Evolutionary conservation across 331 rosid genomes (phyloP).

Genomic region (Malus hybrid): DNA sequence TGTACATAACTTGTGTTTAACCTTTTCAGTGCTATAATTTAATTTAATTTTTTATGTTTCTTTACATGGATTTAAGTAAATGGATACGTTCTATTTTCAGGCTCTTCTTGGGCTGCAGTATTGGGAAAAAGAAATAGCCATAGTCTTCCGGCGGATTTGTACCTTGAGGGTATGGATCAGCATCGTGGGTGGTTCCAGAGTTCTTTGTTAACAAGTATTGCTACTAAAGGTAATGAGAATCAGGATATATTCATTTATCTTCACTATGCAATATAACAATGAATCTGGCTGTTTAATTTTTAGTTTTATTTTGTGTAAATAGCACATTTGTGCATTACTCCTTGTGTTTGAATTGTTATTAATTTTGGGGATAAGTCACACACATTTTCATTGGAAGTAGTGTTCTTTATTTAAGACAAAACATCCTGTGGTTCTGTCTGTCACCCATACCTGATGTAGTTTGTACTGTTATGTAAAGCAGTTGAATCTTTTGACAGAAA

Average conservation of each 20-base stretch:
- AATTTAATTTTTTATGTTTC: constrained; percentile 6
- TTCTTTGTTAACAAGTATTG: constrained; percentile 84
- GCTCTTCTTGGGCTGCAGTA: constrained; percentile 98
- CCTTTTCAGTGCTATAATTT: constrained; percentile 1
- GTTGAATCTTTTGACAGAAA: background rate
- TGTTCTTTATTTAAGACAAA: background rate
- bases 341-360: background rate
- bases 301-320: background rate
- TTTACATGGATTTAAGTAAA: constrained; percentile 7
- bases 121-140: constrained; percentile 60
- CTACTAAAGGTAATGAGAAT: constrained; percentile 63
- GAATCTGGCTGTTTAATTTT: background rate
- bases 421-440: background rate
- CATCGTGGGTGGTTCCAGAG: constrained; percentile 99
- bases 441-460: background rate
- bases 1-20: constrained; percentile 4
- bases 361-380: background rate
- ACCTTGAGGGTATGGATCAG: constrained; percentile 98
- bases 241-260: background rate
- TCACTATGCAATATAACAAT: background rate
- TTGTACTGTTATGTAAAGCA: background rate
- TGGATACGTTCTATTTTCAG: constrained; percentile 43
- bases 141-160: constrained; percentile 81
- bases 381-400: background rate
- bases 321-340: background rate